These are phyloP conservation scores for Metroxylon sagu DNA, from an alignment of 176 grass and related monocot species.

Conservation along the genomic window DNA sequence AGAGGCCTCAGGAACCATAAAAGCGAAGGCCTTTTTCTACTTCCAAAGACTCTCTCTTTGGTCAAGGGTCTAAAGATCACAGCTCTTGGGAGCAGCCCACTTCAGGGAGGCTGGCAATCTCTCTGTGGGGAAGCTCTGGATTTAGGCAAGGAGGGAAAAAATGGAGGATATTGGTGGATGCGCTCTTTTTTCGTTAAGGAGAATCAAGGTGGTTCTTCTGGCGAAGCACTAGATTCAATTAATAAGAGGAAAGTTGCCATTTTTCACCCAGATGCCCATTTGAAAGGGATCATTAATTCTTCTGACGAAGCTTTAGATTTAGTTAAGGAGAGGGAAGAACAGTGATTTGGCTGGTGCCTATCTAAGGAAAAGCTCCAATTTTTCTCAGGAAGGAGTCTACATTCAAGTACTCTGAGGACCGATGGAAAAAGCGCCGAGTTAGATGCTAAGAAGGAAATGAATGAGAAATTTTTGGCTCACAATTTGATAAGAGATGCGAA, in stretches of 20 bases:
- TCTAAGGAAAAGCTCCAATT: background rate
- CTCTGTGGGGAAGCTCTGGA: constrained; percentile 13
- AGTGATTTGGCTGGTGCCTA: background rate
- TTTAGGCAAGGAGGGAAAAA: constrained; percentile 12
- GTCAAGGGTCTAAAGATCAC: background rate
- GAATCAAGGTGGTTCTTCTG: constrained; percentile 11
- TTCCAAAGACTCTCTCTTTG: background rate
- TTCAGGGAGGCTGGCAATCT: constrained; percentile 4
- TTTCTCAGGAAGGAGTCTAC: background rate
- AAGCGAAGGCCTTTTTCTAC: constrained; percentile 10
- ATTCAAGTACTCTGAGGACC: too few species aligned
- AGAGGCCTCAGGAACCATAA: background rate
- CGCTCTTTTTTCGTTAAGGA: background rate
- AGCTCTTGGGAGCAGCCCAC: background rate
- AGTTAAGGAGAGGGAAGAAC: constrained; percentile 4
- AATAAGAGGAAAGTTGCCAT: background rate
- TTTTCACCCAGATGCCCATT: constrained; percentile 3
- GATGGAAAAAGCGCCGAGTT: too few species aligned
- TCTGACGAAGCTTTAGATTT: constrained; percentile 25
- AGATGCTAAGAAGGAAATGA: constrained; percentile 1
- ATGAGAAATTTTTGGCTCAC: background rate
- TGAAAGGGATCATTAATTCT: constrained; percentile 9
- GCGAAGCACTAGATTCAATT: constrained; percentile 15
- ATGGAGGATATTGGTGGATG: constrained; percentile 13
- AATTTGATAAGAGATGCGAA: background rate